A percentile compares a stretch with the other conserved stretches of the same genome.
Evolutionary conservation across 305 asterid species (phyloP).

Genomic region (Fraxinus floribunda): DNA sequence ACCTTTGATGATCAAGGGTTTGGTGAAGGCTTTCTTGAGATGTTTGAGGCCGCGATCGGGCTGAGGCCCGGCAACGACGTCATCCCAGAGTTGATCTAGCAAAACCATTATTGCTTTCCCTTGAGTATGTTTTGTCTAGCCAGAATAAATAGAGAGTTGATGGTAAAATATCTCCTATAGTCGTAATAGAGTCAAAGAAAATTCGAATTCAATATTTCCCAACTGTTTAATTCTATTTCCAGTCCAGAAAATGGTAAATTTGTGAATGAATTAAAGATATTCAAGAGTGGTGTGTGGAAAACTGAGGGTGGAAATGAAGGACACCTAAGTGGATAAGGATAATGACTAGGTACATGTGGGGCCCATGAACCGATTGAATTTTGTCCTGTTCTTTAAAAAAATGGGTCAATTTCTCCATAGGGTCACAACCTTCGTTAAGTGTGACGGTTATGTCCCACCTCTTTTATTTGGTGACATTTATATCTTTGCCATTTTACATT

Average conservation of each 20-base stretch:
- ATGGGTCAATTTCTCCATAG: background rate
- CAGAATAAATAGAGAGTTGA: slow-evolving; percentile 27
- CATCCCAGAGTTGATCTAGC: slow-evolving; percentile 91
- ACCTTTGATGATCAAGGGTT: slow-evolving; percentile 54
- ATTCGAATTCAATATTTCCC: slow-evolving; percentile 2
- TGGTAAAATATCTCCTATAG: slow-evolving; percentile 42
- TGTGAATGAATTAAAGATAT: background rate
- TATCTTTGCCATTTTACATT: too few species aligned
- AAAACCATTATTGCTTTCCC: slow-evolving; percentile 52
- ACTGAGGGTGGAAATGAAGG: slow-evolving; percentile 24
- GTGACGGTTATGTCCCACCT: background rate
- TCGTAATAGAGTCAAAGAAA: background rate
- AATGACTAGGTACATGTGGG: slow-evolving; percentile 39
- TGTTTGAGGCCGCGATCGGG: slow-evolving; percentile 85
- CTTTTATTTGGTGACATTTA: background rate
- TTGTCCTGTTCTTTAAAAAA: background rate
- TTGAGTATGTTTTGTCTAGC: background rate
- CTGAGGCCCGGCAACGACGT: slow-evolving; percentile 84
- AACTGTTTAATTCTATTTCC: slow-evolving; percentile 22
- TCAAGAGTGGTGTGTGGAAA: slow-evolving; percentile 9
- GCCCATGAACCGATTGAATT: background rate
- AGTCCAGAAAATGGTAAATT: background rate
- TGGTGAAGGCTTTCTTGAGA: slow-evolving; percentile 54
- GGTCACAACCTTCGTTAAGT: background rate
- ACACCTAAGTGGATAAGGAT: slow-evolving; percentile 53